Base-by-base conservation (phyloP, 139 green algal genomes). In the Nannochloris sp. region DNA sequence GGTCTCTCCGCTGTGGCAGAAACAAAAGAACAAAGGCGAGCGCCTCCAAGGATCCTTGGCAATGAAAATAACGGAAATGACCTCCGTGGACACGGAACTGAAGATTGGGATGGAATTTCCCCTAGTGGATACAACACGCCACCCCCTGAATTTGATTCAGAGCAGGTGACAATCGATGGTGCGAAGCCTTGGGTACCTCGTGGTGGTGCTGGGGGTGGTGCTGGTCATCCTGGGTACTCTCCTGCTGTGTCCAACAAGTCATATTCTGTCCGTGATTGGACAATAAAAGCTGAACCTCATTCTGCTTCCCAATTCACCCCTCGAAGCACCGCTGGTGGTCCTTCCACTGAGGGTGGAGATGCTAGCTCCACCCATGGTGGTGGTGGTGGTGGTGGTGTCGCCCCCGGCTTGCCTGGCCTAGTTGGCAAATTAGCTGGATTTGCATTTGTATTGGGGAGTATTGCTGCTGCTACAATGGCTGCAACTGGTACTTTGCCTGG, bases 361-460 rank as follows among this genome's bases (percentile, higher is more conserved):
- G 9, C 37, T 45, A 45, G 37, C 37, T 12, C 37, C 9, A 45
- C 9, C 9, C 9, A 9, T 45, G 37, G 37, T n/a, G n/a, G n/a
- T n/a, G n/a, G n/a, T n/a, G n/a, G n/a, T n/a, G n/a, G n/a, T n/a
- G n/a, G n/a, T n/a, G n/a, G n/a, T n/a, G n/a, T n/a, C n/a, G n/a
- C n/a, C n/a, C n/a, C n/a, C 48, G 48, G 48, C 30, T 36, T 59
- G 48, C 48, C 27, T 10, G 12, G 12, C 10, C 30, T 55, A 3
- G 34, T 65, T 10, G 32, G 33, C 9, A 65, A 65, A 37, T 19
- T 65, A 12, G 59, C 59, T 54, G 59, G 59, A n/a, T 27, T 65
- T 4, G 34, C 59, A 4, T 27, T 65, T 24, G 38, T 53, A n/a
- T 23, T 65, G 59, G 59, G 59, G 25, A 55, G 59, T 0, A 55